Conservation (phyloP, 1,139 yeast species). For the Diutina sp. region DNA sequence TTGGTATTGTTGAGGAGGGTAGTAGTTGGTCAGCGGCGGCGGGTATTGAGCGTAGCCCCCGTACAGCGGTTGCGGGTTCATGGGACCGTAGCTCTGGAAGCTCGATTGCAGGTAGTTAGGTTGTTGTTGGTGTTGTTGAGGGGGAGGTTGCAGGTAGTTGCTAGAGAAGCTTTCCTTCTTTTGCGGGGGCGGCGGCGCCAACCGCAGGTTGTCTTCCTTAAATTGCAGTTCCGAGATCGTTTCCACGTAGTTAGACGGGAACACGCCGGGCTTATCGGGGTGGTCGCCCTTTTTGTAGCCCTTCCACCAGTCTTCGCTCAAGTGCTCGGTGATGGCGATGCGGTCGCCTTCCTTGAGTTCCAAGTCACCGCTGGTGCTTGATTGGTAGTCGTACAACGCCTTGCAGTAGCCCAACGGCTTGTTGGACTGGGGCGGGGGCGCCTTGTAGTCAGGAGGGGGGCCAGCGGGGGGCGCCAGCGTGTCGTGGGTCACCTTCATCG, state of each 20-base stretch:
- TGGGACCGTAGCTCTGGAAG: conserved; percentile 5
- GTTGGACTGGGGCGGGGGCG: conserved; percentile 11
- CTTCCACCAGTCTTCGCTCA: conserved; percentile 86
- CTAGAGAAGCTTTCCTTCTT: background rate
- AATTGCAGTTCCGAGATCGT: conserved; percentile 26
- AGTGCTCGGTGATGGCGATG: conserved; percentile 56
- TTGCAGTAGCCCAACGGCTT: conserved; percentile 28
- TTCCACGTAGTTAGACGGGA: conserved; percentile 79
- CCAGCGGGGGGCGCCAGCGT: conserved; percentile 7
- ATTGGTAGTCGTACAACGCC: conserved; percentile 62
- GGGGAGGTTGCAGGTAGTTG: background rate
- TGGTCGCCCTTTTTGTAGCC: conserved; percentile 38
- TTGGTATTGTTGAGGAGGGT: conserved; percentile 15
- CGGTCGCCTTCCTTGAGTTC: conserved; percentile 52
- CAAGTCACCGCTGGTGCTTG: conserved; percentile 65
- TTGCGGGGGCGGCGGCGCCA: background rate
- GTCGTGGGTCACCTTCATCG: background rate
- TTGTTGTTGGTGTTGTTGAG: conserved; percentile 4
- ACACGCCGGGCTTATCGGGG: conserved; percentile 54
- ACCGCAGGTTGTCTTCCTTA: conserved; percentile 6
- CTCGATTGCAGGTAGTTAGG: background rate
- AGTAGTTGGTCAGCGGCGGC: conserved; percentile 32
- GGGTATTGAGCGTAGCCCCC: conserved; percentile 39
- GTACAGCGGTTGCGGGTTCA: conserved; percentile 20
- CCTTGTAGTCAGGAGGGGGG: conserved; percentile 11